phyloP scores from a whole-genome alignment of 176 grass and related monocot species.

The Triticum turgidum region DNA sequence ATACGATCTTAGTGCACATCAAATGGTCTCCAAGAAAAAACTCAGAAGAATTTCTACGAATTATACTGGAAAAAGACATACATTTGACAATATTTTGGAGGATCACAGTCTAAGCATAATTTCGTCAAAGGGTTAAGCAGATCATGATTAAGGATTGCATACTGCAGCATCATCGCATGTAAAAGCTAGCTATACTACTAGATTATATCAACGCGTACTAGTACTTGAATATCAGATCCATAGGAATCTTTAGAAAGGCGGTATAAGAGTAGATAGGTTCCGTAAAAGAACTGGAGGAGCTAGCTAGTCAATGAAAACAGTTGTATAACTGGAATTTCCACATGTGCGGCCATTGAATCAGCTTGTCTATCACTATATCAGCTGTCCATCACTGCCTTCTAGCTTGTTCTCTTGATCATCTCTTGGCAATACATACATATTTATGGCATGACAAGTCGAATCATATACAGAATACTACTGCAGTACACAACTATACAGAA shows the following conservation, averaged over 20 bases:
- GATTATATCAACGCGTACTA: neutral
- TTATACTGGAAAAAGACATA: neutral
- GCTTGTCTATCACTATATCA: constrained; percentile 29
- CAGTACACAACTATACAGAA: neutral
- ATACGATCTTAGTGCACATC: neutral
- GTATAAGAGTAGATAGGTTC: constrained; percentile 2
- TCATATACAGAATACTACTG: constrained; percentile 8
- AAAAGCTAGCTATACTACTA: neutral
- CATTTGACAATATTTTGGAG: neutral
- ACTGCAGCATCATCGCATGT: constrained; percentile 4
- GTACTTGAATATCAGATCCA: neutral
- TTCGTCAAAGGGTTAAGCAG: neutral
- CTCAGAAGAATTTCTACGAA: neutral
- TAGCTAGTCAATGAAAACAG: constrained; percentile 32
- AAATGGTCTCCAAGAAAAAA: neutral
- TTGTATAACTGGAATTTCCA: constrained; percentile 35
- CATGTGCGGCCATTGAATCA: constrained; percentile 42
- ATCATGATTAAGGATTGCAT: neutral
- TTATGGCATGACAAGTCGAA: constrained; percentile 20
- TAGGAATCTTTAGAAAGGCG: neutral
- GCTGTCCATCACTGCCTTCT: constrained; percentile 24
- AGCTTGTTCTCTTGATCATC: neutral
- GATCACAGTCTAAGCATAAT: neutral
- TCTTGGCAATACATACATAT: constrained; percentile 18
- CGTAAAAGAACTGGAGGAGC: constrained; percentile 30